A percentile compares a stretch with the other conserved stretches of the same genome.
These are phyloP conservation scores for Climacium dendroides DNA, from an alignment of 225 moss, liverwort and hornwort genomes.

Conservation along the genomic window DNA sequence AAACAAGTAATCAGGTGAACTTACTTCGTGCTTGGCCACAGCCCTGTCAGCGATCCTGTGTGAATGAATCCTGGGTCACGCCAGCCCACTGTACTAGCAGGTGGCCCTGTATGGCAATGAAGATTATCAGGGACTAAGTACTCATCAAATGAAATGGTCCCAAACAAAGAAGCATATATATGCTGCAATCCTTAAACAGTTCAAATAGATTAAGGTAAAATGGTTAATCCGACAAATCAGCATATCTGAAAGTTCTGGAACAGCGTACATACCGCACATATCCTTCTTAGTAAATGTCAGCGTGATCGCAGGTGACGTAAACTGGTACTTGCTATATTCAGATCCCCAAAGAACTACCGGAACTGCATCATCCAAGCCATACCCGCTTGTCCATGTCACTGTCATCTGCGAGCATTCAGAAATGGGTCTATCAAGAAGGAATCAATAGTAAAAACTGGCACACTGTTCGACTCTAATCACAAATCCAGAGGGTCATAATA, in stretches of 20 bases:
- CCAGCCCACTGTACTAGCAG: constrained; percentile 69
- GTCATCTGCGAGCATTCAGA: constrained; percentile 34
- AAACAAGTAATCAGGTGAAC: background rate
- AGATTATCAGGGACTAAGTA: background rate
- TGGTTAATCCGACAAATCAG: background rate
- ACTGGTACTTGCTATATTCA: constrained; percentile 6
- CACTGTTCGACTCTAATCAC: background rate
- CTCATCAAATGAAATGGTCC: background rate
- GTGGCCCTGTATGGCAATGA: constrained; percentile 27
- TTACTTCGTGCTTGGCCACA: constrained; percentile 62
- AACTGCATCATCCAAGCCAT: constrained; percentile 21
- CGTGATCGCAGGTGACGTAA: constrained; percentile 28
- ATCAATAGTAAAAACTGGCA: background rate
- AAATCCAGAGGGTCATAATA: background rate
- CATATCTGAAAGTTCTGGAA: background rate
- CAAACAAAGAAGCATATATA: background rate
- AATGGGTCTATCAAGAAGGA: background rate
- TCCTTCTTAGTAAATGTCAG: constrained; percentile 36
- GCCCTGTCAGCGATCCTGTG: constrained; percentile 26
- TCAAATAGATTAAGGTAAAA: background rate
- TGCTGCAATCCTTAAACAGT: background rate
- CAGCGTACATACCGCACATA: constrained; percentile 42
- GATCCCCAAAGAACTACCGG: constrained; percentile 33
- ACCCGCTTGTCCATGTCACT: constrained; percentile 80
- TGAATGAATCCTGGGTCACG: constrained; percentile 63